Base-by-base conservation (phyloP, 257 asterid genomes). In the Catharanthus roseus region DNA sequence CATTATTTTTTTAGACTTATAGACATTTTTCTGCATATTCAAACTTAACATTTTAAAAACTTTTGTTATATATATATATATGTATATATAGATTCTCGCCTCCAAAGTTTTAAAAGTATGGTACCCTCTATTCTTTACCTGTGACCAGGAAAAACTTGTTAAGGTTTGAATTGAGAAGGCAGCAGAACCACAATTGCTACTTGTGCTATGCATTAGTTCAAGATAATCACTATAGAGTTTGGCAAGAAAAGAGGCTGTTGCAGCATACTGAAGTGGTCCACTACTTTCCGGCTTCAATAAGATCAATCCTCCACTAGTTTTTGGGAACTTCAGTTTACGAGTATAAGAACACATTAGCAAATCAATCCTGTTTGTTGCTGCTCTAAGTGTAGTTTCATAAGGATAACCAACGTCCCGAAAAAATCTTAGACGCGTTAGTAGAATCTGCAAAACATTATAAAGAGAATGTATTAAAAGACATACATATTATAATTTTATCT, bases 211-310 rank as follows among this genome's bases (percentile, higher is more conserved):
- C 75, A 88, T 38, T 18, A 88, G 77, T 49, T 63, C 80, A 26
- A 86, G 87, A 77, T 86, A 85, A 70, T 86, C 91, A 73, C 85
- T 68, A 73, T 86, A 86, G 64, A 88, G 23, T 80, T 88, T 88
- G 70, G 86, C 78, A 61, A 86, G 88, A 57, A 86, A 88, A 51
- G 89, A 78, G 57, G 89, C 86, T 11, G 89, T 84, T 71, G 77
- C 90, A 72, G 84, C 86, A 82, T 84, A 82, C 44, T 84, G 85
- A 67, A 85, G 78, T 21, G 81, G 77, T 70, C 83, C 77, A 60
- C 68, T 73, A 45, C 28, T 39, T 67, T 81, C 84, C 51, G 83
- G 84, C 78, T 82, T 87, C 64, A 72, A 68, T 18, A 85, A 75
- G 65, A 87, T 72, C 70, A 85, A 51, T 57, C 90, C 89, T n/a